phyloP scores from a whole-genome alignment of 2,329 filamentous ascomycete species.

The Truncatella angustata region DNA sequence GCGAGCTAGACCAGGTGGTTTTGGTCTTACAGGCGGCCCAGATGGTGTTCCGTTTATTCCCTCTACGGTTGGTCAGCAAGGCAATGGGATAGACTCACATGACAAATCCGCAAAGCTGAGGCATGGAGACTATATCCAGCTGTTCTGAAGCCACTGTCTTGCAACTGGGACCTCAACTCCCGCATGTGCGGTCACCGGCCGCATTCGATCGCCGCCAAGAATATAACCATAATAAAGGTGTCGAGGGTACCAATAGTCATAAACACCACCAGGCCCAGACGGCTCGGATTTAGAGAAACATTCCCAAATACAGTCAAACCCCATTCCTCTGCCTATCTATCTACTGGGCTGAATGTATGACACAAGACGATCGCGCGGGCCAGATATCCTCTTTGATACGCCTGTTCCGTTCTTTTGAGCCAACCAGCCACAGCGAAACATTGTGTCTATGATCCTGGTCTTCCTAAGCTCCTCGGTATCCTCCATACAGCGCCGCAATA shows the following conservation, averaged over 20 bases:
- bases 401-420: neutral
- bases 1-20: neutral
- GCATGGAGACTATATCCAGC: too few relatives aligned
- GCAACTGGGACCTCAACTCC: too few relatives aligned
- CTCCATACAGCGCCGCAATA: neutral
- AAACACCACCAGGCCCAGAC: neutral
- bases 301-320: neutral
- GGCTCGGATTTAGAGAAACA: neutral
- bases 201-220: too few relatives aligned
- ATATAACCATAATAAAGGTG: too few relatives aligned
- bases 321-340: neutral
- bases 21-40: neutral
- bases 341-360: neutral
- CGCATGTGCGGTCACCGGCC: too few relatives aligned
- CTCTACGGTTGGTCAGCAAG: too few relatives aligned
- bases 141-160: too few relatives aligned
- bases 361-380: conserved; percentile 1
- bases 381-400: neutral
- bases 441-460: neutral
- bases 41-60: too few relatives aligned
- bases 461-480: neutral
- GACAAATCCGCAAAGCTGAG: too few relatives aligned
- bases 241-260: too few relatives aligned
- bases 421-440: neutral
- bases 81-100: too few relatives aligned